Base-by-base conservation (phyloP, 192 early-diverging fungal genomes). In the Ambispora gerdemannii region DNA sequence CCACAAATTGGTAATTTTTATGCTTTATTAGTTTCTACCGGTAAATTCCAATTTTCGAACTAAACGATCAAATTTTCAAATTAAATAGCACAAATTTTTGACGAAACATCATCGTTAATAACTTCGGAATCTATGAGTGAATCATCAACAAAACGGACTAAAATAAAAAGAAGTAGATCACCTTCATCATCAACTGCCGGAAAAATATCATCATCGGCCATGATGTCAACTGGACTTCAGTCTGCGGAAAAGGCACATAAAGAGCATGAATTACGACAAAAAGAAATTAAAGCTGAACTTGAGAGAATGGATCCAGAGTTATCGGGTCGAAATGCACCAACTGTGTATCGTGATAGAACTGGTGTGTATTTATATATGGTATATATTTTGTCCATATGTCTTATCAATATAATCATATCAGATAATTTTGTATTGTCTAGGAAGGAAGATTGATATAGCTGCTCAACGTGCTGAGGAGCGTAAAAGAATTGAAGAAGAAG, bases 401-500 rank as follows among this genome's bases (percentile, higher is more conserved):
- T 27, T 55, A 65, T 47, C 61, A 47, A 17, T 25, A 24, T 47
- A 22, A 53, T 68, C 20, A 33, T 4, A 24, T 33, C 19, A 7
- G 25, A 7, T 6, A 30, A 56, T 36, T 56, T 27, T 33, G 58
- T 51, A 35, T 47, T 60, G 66, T 27, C 76, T 72, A 27, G 75
- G 76, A 38, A 82, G 78, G 67, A 83, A 82, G 35, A 67, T 76
- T 33, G 80, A 86, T 27, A 76, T 76, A 35, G 80, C 72, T 3
- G 78, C 78, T 19, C 68, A 75, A 34, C 51, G 74, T 75, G 79
- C 70, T 15, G 80, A 73, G 11, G 72, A 74, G 60, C 53, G 66
- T 34, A 76, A 55, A 58, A 79, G 63, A 69, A 75, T 83, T n/a
- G 85, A 87, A 56, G 78, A 74, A 59, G 75, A 83, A 59, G 81